Base-by-base conservation (phyloP, 1,284 basidiomycete genomes). In the Trichosporon coremiiforme region DNA sequence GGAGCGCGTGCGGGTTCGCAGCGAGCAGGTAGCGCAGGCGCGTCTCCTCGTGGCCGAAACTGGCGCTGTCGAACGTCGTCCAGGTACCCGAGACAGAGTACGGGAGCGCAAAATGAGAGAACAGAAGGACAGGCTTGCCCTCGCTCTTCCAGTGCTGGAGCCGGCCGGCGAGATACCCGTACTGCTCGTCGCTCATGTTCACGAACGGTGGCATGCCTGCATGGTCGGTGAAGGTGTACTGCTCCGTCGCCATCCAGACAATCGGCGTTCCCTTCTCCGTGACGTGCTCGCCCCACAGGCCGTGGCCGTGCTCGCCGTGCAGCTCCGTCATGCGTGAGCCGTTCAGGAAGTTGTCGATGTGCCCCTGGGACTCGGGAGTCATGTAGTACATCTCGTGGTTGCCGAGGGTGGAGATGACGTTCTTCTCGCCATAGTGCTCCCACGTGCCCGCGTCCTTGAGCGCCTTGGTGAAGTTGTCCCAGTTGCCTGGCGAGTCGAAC, bases 321-420 rank as follows among this genome's bases (percentile, higher is more conserved):
- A 29, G 22, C 20, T 57, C 33, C 8, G 20, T 15, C 66, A 66
- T 66, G 25, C 36, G 53, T 2, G 66, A 41, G 25, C 7, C 4
- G 36, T 41, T 41, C 55, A 66, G 36, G 55, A 66, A 66, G 66
- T 60, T 60, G 55, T 41, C 25, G 13, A 60, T 60, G 38, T 66
- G 55, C 20, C n/a, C 22, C 33, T 12, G n/a, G 10, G 31, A 31
- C 13, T 41, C 35, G 15, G 15, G 15, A 12, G 15, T 12, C 20
- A 8, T 17, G 25, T 31, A 38, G 55, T 60, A 60, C 67, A 64
- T 45, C 20, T 68, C 67, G 67, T 68, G 67, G 62, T 68, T 68
- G 33, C 67, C 67, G 22, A 20, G 20, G 8, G 17, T 22, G 31
- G 22, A 31, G 20, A 68, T 25, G 35, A 64, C 15, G 22, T 68